Conservation (phyloP, 148 eudicot genomes). For the Amaranthus cruentus region DNA sequence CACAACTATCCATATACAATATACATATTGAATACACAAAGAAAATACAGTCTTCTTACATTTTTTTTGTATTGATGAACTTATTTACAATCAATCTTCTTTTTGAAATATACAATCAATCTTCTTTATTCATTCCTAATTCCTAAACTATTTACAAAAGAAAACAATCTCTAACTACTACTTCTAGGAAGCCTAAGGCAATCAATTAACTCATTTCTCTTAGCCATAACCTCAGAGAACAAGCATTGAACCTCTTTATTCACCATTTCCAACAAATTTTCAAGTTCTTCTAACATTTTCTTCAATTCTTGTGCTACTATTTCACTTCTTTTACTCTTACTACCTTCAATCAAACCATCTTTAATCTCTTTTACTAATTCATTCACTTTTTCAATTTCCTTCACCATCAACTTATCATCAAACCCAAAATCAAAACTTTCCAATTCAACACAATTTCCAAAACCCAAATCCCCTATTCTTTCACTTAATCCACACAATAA, state of each 20-base stretch:
- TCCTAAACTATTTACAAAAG: not conserved
- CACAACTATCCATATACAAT: not conserved
- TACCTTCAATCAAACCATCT: constrained; percentile 3
- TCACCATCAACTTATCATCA: constrained; percentile 10
- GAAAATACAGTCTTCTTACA: not conserved
- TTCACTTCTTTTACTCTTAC: not conserved
- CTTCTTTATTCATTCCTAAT: not conserved
- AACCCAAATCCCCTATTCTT: constrained; percentile 20
- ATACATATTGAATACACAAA: not conserved
- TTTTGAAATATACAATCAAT: not conserved
- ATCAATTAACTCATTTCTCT: constrained; percentile 41
- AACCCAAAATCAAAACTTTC: constrained; percentile 24
- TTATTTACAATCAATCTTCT: not conserved
- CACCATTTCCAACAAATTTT: constrained; percentile 25
- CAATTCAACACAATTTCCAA: constrained; percentile 13
- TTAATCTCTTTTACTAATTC: constrained; percentile 19
- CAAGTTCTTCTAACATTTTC: constrained; percentile 30
- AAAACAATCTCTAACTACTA: not conserved
- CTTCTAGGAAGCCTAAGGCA: constrained; percentile 26
- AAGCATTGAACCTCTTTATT: constrained; percentile 31
- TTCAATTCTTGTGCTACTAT: constrained; percentile 22
- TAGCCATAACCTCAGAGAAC: constrained; percentile 40
- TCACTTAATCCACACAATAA: constrained; percentile 41
- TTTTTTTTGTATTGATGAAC: too few relatives aligned
- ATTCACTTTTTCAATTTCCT: constrained; percentile 51